These are phyloP conservation scores for Ilex aquifolium DNA, from an alignment of 257 asterid genomes.

Conservation along the genomic window DNA sequence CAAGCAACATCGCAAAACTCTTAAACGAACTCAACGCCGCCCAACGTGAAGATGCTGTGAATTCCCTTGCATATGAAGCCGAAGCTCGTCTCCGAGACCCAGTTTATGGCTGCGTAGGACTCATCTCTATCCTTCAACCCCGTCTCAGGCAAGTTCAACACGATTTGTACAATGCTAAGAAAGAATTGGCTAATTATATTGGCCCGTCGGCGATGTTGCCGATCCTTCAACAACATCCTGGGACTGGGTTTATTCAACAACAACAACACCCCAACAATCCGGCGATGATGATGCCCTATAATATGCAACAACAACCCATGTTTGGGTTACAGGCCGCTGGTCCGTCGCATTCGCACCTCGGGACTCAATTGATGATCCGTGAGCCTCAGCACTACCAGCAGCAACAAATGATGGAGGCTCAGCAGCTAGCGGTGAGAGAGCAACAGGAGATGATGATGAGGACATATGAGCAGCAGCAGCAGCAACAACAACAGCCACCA, in stretches of 20 bases:
- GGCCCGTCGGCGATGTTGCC: constrained; percentile 61
- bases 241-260: constrained; percentile 17
- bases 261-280: constrained; percentile 31
- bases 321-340: constrained; percentile 38
- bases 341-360: constrained; percentile 32
- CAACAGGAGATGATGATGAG: constrained; percentile 52
- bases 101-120: constrained; percentile 87
- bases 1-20: constrained; percentile 77
- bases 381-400: constrained; percentile 44
- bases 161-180: constrained; percentile 49
- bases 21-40: constrained; percentile 54
- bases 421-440: constrained; percentile 42
- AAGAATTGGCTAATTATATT: constrained; percentile 50
- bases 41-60: constrained; percentile 78
- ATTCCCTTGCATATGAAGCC: constrained; percentile 81
- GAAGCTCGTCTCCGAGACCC: constrained; percentile 75
- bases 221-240: constrained; percentile 21
- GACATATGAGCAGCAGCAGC: constrained; percentile 38
- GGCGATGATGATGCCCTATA: constrained; percentile 33
- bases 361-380: constrained; percentile 14
- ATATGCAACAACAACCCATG: constrained; percentile 30
- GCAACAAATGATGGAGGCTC: constrained; percentile 39
- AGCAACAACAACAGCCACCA: constrained; percentile 18
- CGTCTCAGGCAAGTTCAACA: constrained; percentile 47
- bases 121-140: constrained; percentile 63